Evolutionary conservation across 805 yeast species (phyloP).

Genomic region (Teunomyces pallodes): DNA sequence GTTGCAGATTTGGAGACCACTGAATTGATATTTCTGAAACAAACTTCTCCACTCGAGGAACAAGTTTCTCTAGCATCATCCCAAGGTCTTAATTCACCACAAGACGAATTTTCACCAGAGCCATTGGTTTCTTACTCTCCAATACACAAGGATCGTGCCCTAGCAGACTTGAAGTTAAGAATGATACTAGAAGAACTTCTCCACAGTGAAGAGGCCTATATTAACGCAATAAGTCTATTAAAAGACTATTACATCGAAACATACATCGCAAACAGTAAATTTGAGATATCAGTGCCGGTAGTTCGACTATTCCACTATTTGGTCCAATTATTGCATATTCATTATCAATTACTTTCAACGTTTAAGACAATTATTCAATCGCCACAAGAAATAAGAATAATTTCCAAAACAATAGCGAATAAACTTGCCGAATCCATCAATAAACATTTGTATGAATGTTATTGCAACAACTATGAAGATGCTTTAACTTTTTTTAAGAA

Average conservation of each 20-base stretch:
- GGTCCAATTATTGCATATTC: slow-evolving; percentile 16
- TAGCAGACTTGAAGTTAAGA: slow-evolving; percentile 14
- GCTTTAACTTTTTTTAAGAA: slow-evolving; percentile 31
- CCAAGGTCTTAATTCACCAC: not conserved
- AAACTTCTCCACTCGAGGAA: not conserved
- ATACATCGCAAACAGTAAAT: slow-evolving; percentile 23
- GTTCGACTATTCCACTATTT: not conserved
- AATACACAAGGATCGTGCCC: not conserved
- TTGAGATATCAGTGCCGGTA: slow-evolving; percentile 30
- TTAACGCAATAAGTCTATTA: slow-evolving; percentile 43
- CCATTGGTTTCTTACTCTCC: slow-evolving; percentile 22
- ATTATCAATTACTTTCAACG: slow-evolving; percentile 24
- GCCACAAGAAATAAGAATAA: not conserved
- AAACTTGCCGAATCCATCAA: slow-evolving; percentile 18
- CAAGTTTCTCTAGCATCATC: not conserved
- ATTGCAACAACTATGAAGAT: slow-evolving; percentile 29
- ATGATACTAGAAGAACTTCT: slow-evolving; percentile 46
- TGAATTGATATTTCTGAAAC: too few relatives aligned
- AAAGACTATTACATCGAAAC: slow-evolving; percentile 44
- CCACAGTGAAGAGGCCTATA: slow-evolving; percentile 47
- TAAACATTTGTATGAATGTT: slow-evolving; percentile 30
- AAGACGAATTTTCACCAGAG: slow-evolving; percentile 14
- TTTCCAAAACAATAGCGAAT: slow-evolving; percentile 13
- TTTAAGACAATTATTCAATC: slow-evolving; percentile 11
- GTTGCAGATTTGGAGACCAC: too few relatives aligned